Percentiles rank a stretch among this genome's conserved stretches.
These are phyloP conservation scores for Boletellus ananas DNA, from an alignment of 768 basidiomycete species.

Conservation along the genomic window DNA sequence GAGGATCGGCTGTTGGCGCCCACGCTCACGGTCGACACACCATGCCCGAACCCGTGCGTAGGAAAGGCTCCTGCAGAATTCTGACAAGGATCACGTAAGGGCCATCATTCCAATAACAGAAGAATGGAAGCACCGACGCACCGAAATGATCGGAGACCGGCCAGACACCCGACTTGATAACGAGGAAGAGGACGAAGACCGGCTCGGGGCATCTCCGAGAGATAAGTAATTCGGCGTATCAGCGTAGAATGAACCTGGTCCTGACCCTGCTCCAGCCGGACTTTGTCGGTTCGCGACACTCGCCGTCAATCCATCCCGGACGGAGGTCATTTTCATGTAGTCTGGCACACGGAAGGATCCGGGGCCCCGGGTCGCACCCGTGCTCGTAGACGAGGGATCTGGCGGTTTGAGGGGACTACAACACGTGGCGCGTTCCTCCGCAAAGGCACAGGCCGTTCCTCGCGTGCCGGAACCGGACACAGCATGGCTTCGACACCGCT, in stretches of 20 bases:
- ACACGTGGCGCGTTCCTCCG: constrained; percentile 33
- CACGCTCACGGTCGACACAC: constrained; percentile 4
- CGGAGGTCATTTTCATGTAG: constrained; percentile 31
- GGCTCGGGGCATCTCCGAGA: constrained; percentile 25
- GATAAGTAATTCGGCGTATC: constrained; percentile 23
- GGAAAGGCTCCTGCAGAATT: constrained; percentile 26
- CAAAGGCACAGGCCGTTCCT: constrained; percentile 27
- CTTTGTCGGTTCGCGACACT: constrained; percentile 18
- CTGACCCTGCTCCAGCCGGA: constrained; percentile 10
- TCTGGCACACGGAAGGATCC: constrained; percentile 27
- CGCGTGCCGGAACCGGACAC: constrained; percentile 2
- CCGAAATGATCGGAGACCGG: constrained; percentile 27
- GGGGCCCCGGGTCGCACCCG: constrained; percentile 10
- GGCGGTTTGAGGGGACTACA: constrained; percentile 9
- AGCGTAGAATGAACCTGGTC: constrained; percentile 15
- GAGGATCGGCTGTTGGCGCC: constrained; percentile 17
- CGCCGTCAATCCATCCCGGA: constrained; percentile 27
- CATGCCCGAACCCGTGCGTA: constrained; percentile 4
- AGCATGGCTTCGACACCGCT: constrained; percentile 17
- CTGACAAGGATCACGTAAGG: constrained; percentile 12
- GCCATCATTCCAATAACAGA: constrained; percentile 2
- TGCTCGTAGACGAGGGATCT: constrained; percentile 7
- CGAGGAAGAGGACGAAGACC: constrained; percentile 32
- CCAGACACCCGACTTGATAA: constrained; percentile 32
- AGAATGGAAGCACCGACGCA: constrained; percentile 8